Conservation (phyloP, 2,329 filamentous ascomycete genomes). For the Neophaeococcomyces mojaviensis region DNA sequence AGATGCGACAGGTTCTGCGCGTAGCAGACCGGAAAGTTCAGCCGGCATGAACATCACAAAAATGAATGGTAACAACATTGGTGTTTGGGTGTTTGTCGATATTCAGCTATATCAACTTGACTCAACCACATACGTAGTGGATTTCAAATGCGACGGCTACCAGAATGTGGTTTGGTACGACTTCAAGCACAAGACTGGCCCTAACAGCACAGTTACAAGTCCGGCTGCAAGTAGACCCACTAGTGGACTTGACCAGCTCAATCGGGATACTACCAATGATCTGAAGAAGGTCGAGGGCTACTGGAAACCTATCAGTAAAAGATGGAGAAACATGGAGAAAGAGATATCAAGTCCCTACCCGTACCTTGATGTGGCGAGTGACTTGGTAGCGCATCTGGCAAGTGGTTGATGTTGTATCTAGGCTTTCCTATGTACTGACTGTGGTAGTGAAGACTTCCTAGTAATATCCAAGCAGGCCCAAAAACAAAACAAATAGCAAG, state of each 20-base stretch:
- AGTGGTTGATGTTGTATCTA: conserved; percentile 10
- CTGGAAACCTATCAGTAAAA: conserved; percentile 43
- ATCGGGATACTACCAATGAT: conserved; percentile 16
- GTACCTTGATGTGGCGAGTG: conserved; percentile 87
- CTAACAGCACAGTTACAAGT: conserved; percentile 37
- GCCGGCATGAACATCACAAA: conserved; percentile 17
- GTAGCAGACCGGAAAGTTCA: conserved; percentile 19
- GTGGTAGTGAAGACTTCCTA: neutral
- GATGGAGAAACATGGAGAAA: conserved; percentile 68
- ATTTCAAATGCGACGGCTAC: conserved; percentile 98
- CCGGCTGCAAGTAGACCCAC: conserved; percentile 37
- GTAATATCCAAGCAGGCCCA: neutral
- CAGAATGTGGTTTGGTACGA: conserved; percentile 62
- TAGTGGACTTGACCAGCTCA: conserved; percentile 33
- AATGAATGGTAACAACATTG: conserved; percentile 29
- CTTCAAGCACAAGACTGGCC: conserved; percentile 30
- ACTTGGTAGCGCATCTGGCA: conserved; percentile 86
- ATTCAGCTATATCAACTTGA: conserved; percentile 97
- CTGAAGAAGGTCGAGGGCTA: conserved; percentile 37
- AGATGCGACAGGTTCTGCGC: conserved; percentile 15
- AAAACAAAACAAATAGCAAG: neutral
- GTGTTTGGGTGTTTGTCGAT: conserved; percentile 87
- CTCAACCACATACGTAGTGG: conserved; percentile 84
- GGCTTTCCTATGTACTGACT: neutral
- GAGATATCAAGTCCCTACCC: conserved; percentile 92